These are phyloP conservation scores for Alternaria gansuensis DNA, from an alignment of 2,329 filamentous ascomycete genomes.

Conservation along the genomic window DNA sequence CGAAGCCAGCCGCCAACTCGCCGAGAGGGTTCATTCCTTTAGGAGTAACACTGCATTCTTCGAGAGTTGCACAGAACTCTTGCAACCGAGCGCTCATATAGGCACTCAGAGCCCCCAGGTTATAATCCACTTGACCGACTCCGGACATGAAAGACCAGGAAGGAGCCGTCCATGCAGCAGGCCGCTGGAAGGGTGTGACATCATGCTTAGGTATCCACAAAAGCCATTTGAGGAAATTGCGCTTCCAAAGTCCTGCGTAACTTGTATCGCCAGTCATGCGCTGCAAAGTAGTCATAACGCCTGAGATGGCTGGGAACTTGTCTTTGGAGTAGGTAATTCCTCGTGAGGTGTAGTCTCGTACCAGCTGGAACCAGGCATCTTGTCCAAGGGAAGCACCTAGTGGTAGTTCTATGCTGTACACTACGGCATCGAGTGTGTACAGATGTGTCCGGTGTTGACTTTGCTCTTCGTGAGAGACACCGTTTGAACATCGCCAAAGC, in stretches of 20 bases:
- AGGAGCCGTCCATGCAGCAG: slow-evolving; percentile 3
- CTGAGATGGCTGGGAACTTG: slow-evolving; percentile 22
- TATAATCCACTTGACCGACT: slow-evolving; percentile 9
- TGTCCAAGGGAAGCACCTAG: background rate
- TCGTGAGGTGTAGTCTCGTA: slow-evolving; percentile 19
- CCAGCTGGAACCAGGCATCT: slow-evolving; percentile 13
- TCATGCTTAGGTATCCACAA: slow-evolving; percentile 16
- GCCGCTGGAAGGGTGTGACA: background rate
- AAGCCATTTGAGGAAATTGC: slow-evolving; percentile 14
- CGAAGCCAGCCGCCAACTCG: slow-evolving; percentile 19
- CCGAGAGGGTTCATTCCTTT: slow-evolving; percentile 19
- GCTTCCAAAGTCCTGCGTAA: slow-evolving; percentile 22
- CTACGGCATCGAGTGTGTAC: slow-evolving; percentile 1
- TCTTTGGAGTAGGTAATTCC: slow-evolving; percentile 19
- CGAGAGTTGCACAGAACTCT: slow-evolving; percentile 8
- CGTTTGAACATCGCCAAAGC: slow-evolving; percentile 2
- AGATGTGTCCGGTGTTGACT: background rate
- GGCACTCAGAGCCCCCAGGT: background rate
- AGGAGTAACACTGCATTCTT: slow-evolving; percentile 11
- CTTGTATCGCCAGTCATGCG: slow-evolving; percentile 15
- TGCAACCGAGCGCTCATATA: background rate
- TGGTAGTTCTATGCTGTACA: background rate
- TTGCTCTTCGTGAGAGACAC: background rate
- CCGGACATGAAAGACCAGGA: slow-evolving; percentile 23
- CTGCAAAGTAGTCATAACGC: slow-evolving; percentile 10